Evolutionary conservation across 371 early-diverging fungal genomes (phyloP).

Genomic region (Caulochytrium protostelioides): DNA sequence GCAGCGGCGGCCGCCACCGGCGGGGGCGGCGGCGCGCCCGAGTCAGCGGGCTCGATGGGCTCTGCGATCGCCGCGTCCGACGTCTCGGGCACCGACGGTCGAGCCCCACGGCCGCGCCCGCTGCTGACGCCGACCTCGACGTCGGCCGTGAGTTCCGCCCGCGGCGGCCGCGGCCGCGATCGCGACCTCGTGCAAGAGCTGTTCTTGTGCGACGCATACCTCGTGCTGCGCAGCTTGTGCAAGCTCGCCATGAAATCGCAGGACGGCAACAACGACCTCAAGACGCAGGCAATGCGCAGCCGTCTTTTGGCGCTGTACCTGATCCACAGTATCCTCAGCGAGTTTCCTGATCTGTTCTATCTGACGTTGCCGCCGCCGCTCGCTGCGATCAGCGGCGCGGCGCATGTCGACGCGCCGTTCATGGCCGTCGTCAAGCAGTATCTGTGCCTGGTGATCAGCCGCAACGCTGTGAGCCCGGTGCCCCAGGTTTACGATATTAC

Average conservation of each 20-base stretch:
- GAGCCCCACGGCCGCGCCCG: no score
- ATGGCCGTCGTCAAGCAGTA: constrained; percentile 63
- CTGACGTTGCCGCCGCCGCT: constrained; percentile 13
- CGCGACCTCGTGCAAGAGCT: no score
- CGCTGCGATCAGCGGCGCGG: background rate
- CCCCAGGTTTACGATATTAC: constrained; percentile 62
- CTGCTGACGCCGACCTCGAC: no score
- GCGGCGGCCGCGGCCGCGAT: no score
- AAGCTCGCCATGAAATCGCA: constrained; percentile 71
- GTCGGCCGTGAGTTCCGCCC: no score
- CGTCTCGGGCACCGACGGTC: no score
- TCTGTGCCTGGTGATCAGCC: constrained; percentile 48
- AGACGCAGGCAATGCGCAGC: constrained; percentile 28
- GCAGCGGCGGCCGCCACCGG: no score
- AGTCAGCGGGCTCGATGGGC: no score
- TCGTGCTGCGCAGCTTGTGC: constrained; percentile 77
- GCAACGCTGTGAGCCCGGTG: constrained; percentile 53
- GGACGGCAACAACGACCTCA: constrained; percentile 26
- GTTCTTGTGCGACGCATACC: constrained; percentile 70
- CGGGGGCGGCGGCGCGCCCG: no score
- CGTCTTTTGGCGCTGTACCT: constrained; percentile 33
- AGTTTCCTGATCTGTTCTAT: constrained; percentile 19
- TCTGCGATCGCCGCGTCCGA: no score
- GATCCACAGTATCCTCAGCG: constrained; percentile 28
- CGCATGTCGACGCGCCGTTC: constrained; percentile 12